These are phyloP conservation scores for Claviceps capensis DNA, from an alignment of 2,329 filamentous ascomycete genomes.

Conservation along the genomic window DNA sequence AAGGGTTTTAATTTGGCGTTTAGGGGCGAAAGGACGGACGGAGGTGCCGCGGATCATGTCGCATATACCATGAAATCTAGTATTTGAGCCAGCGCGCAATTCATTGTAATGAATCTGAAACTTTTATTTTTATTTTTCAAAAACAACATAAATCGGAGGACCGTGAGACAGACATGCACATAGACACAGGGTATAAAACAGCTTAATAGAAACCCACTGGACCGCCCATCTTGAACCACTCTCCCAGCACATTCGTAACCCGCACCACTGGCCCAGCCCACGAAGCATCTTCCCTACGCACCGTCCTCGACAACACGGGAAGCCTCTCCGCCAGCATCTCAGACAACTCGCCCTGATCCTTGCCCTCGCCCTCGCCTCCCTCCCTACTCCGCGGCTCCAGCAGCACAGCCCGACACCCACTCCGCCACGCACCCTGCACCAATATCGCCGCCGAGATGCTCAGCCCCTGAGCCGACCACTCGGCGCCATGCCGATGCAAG, in stretches of 20 bases:
- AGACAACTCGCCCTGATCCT: background rate
- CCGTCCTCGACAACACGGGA: slow-evolving; percentile 47
- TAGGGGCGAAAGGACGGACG: background rate
- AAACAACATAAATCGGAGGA: too few species aligned
- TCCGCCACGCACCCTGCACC: slow-evolving; percentile 43
- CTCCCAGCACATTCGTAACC: slow-evolving; percentile 37
- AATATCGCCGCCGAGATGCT: slow-evolving; percentile 46
- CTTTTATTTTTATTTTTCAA: too few species aligned
- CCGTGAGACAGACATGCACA: background rate
- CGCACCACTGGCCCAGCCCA: slow-evolving; percentile 45
- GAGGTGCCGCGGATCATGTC: background rate
- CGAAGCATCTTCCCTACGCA: slow-evolving; percentile 29
- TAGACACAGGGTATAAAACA: too few species aligned
- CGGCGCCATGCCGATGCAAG: slow-evolving; percentile 48
- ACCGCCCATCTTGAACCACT: slow-evolving; percentile 42
- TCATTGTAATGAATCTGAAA: too few species aligned
- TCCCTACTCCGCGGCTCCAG: slow-evolving; percentile 28
- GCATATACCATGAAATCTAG: background rate
- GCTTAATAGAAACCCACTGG: too few species aligned
- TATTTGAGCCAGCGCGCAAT: background rate
- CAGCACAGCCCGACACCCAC: slow-evolving; percentile 29
- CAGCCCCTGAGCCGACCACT: slow-evolving; percentile 65
- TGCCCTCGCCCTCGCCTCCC: slow-evolving; percentile 14
- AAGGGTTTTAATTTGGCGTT: slow-evolving; percentile 20
- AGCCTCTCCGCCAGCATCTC: slow-evolving; percentile 36